Evolutionary conservation across 176 grass and related monocot species (phyloP).

Genomic region (Oryza meyeriana): DNA sequence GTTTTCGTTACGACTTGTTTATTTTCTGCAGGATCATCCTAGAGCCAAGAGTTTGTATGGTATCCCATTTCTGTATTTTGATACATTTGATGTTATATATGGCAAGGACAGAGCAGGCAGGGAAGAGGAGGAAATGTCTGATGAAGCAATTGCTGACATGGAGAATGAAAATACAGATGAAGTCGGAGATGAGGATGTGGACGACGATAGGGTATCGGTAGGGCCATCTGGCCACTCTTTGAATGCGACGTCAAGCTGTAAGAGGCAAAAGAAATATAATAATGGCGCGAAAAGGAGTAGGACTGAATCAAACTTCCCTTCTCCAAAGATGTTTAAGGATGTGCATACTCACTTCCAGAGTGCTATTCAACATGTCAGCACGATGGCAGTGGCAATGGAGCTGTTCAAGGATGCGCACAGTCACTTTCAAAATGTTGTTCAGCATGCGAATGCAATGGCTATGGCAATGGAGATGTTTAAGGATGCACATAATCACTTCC

Average conservation of each 20-base stretch:
- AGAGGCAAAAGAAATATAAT: slow-evolving; percentile 13
- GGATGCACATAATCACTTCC: slow-evolving; percentile 25
- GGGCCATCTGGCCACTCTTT: slow-evolving; percentile 14
- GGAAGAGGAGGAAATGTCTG: slow-evolving; percentile 37
- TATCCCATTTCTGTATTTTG: slow-evolving; percentile 37
- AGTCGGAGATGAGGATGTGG: slow-evolving; percentile 21
- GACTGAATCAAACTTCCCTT: slow-evolving; percentile 8
- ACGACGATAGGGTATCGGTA: slow-evolving; percentile 6
- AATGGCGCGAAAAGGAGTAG: slow-evolving; percentile 22
- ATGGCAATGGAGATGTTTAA: slow-evolving; percentile 40
- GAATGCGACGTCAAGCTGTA: slow-evolving; percentile 13
- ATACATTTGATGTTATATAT: slow-evolving; percentile 39
- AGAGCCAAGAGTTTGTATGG: slow-evolving; percentile 45
- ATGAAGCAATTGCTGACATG: slow-evolving; percentile 25
- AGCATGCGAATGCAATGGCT: slow-evolving; percentile 34
- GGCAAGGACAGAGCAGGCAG: slow-evolving; percentile 28
- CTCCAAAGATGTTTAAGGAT: slow-evolving; percentile 26
- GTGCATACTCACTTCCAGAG: slow-evolving; percentile 20
- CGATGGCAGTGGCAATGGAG: slow-evolving; percentile 39
- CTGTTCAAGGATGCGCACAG: slow-evolving; percentile 35
- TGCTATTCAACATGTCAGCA: slow-evolving; percentile 7
- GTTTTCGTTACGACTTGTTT: slow-evolving; percentile 20
- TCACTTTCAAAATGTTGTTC: slow-evolving; percentile 34
- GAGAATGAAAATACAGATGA: slow-evolving; percentile 41
- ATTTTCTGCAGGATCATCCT: slow-evolving; percentile 42